Evolutionary conservation across 495 filamentous ascomycete genomes (phyloP), one percentile per base, ranked within the genome.

Genomic region (Neurospora intermedia): DNA sequence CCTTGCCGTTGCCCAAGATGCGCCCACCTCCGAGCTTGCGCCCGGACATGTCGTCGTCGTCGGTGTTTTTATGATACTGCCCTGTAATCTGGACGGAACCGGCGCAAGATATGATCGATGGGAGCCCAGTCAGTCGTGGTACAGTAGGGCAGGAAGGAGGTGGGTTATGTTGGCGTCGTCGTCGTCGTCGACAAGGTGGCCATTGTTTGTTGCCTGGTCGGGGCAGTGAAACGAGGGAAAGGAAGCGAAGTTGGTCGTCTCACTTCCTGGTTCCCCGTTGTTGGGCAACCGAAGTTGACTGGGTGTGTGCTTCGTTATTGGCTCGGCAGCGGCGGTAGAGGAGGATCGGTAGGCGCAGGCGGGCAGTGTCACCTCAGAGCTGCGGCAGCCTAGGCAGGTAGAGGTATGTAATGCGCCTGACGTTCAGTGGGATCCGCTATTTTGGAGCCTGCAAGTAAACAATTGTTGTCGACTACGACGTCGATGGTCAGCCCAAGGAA

Each of bases 21-120:
- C 94, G 89, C 78, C 94, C 94, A 82, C 94, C 93, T 77, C 94
- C 94, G 77, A 97, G 89, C 85, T 90, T 93, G 83, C 93, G 89
- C 82, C 89, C 85, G 78, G 92, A 91, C 92, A 95, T 96, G 73
- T 74, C 80, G 6, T 38, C 80, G 6, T 38, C 23, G 27, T 7
- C n/a, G 69, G 6, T 27, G 41, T 38, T 38, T 6, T 38, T 2
- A 6, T 18, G 13, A n/a, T n/a, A n/a, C n/a, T n/a, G n/a, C n/a
- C n/a, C 5, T n/a, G 3, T 27, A 10, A 18, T 13, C 7, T 41
- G 6, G 41, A 20, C 4, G 45, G 9, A 31, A 46, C 11, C 43
- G 45, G 20, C 27, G n/a, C 20, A 7, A 7, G 43, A n/a, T 6
- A 45, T 45, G 43, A 18, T 31, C 27, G 43, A 45, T 45, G 18